A percentile compares a stretch with the other conserved stretches of the same genome.
These are phyloP conservation scores for Ceratobasidium sp. DNA, from an alignment of 1,284 basidiomycete genomes.

Conservation along the genomic window DNA sequence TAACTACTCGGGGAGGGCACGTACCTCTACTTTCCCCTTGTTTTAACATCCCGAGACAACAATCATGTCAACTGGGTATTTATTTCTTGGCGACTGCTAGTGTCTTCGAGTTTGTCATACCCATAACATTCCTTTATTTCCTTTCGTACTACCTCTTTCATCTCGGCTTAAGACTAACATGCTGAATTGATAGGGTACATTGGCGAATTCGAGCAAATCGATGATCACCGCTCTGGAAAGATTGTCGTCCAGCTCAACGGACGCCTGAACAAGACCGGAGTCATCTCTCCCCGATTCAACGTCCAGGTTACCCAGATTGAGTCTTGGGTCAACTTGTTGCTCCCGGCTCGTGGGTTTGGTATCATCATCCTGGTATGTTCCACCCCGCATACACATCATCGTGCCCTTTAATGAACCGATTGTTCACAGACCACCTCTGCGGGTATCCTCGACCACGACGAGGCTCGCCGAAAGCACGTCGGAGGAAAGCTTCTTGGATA, in stretches of 20 bases:
- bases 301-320: constrained; percentile 93
- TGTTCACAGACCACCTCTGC: constrained; percentile 85
- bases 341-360: constrained; percentile 95
- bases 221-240: constrained; percentile 99
- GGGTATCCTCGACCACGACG: constrained; percentile 99
- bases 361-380: constrained; percentile 86
- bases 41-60: constrained; percentile 77
- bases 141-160: too few species aligned
- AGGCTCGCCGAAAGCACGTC: constrained; percentile 98
- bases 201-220: constrained; percentile 98
- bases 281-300: constrained; percentile 99
- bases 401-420: constrained; percentile 9
- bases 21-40: constrained; percentile 63
- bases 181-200: constrained; percentile 79
- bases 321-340: constrained; percentile 91
- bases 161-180: too few species aligned
- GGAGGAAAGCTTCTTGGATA: constrained; percentile 90
- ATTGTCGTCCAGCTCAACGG: constrained; percentile 99
- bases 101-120: constrained; percentile 39
- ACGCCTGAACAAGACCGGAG: constrained; percentile 97
- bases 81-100: constrained; percentile 28
- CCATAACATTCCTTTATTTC: background rate
- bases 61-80: constrained; percentile 46
- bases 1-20: constrained; percentile 74
- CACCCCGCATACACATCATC: background rate